phyloP scores from a whole-genome alignment of 371 early-diverging fungal species.

The Phascolomyces articulosus region DNA sequence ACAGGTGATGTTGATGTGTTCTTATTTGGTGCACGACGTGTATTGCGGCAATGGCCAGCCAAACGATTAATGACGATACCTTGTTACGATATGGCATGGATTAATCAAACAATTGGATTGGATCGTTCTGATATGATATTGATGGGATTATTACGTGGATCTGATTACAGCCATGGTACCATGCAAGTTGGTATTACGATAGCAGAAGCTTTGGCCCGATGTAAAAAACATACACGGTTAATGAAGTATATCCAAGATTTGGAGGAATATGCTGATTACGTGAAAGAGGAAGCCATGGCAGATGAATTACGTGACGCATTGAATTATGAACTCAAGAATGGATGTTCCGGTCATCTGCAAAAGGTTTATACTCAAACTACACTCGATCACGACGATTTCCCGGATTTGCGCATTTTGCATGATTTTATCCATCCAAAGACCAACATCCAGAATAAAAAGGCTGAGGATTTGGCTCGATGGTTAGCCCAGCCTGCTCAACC shows the following conservation, averaged over 20 bases:
- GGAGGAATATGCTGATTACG: background rate
- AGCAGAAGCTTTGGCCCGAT: conserved; percentile 32
- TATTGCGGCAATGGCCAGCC: conserved; percentile 35
- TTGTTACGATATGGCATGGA: conserved; percentile 32
- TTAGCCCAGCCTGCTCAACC: background rate
- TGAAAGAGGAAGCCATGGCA: background rate
- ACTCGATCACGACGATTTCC: conserved; percentile 4
- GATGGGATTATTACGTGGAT: conserved; percentile 40
- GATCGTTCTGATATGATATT: conserved; percentile 46
- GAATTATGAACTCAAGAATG: background rate
- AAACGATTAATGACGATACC: conserved; percentile 15
- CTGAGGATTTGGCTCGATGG: background rate
- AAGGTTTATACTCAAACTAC: background rate
- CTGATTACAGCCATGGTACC: conserved; percentile 38
- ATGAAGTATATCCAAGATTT: conserved; percentile 23
- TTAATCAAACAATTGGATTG: conserved; percentile 18
- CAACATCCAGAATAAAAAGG: background rate
- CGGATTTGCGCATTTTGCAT: background rate
- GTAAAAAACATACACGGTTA: conserved; percentile 19
- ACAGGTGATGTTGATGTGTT: conserved; percentile 45
- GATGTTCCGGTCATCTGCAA: background rate
- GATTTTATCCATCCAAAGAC: conserved; percentile 4
- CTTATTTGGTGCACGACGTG: conserved; percentile 40
- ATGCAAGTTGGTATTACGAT: conserved; percentile 28
- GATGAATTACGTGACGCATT: background rate